Conservation (phyloP, 78 protist species). For the Parvularia atlantis region DNA sequence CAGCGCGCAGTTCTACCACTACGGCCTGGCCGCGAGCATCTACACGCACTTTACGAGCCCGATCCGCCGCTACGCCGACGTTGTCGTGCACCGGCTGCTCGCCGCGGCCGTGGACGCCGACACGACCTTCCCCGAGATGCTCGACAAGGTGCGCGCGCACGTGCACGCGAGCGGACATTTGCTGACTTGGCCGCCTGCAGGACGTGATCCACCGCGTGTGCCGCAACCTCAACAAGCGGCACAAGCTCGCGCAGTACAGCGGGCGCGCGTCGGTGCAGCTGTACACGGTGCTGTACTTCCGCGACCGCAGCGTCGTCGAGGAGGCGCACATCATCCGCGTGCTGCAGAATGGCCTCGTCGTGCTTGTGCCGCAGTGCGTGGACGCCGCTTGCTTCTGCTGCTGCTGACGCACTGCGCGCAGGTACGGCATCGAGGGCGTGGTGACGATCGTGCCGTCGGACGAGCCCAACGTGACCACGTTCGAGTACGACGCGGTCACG, state of each 20-base stretch:
- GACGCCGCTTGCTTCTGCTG: no score
- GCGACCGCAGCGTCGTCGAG: constrained; percentile 15
- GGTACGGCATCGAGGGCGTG: no score
- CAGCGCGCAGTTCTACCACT: constrained; percentile 49
- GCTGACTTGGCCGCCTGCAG: neutral
- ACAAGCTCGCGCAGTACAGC: constrained; percentile 67
- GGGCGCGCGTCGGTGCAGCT: constrained; percentile 61
- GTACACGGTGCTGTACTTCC: constrained; percentile 67
- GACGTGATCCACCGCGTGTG: constrained; percentile 2
- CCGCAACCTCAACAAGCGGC: constrained; percentile 33
- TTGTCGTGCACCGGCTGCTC: constrained; percentile 81
- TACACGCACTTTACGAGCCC: constrained; percentile 99
- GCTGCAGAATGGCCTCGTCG: constrained; percentile 54
- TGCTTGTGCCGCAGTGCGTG: constrained; percentile 50
- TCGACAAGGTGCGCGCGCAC: constrained; percentile 4
- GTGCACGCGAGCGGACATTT: no score
- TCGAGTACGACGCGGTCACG: no score
- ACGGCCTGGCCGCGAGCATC: constrained; percentile 60
- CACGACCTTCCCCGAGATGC: neutral
- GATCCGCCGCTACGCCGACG: constrained; percentile 86
- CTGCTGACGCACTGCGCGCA: no score
- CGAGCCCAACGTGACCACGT: no score
- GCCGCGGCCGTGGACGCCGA: constrained; percentile 27
- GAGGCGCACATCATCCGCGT: constrained; percentile 53
- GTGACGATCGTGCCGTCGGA: no score